phyloP scores from a whole-genome alignment of 306 rosid species.

The Begonia loranthoides region DNA sequence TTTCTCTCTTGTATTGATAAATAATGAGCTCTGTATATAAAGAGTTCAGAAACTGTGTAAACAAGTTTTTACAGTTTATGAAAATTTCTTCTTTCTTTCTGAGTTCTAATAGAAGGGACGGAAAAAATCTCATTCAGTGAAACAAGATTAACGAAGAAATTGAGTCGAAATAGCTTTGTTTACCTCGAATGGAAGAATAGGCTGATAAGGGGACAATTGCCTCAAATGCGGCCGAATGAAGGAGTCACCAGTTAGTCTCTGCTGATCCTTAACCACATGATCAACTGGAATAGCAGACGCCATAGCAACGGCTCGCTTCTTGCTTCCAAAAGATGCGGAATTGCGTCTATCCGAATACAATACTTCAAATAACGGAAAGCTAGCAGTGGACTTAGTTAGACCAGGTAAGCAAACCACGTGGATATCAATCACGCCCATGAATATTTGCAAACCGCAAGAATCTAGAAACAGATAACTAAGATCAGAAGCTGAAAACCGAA shows the following conservation, averaged over 20 bases:
- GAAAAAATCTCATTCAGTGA: too few relatives aligned
- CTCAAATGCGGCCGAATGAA: slow-evolving; percentile 79
- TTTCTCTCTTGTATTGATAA: too few relatives aligned
- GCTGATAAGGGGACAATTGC: slow-evolving; percentile 74
- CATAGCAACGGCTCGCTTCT: slow-evolving; percentile 37
- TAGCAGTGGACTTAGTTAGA: slow-evolving; percentile 10
- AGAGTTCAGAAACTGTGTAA: too few relatives aligned
- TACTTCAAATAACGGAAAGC: slow-evolving; percentile 12
- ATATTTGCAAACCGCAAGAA: slow-evolving; percentile 6
- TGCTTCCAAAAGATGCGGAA: slow-evolving; percentile 22
- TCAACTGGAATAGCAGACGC: slow-evolving; percentile 40
- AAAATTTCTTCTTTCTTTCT: too few relatives aligned
- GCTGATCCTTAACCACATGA: slow-evolving; percentile 26
- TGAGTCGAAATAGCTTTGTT: neutral
- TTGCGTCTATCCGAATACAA: slow-evolving; percentile 12
- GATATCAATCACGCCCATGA: slow-evolving; percentile 50
- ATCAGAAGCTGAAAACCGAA: too few relatives aligned
- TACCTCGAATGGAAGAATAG: slow-evolving; percentile 96
- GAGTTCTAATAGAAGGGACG: too few relatives aligned
- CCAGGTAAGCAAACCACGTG: slow-evolving; percentile 20
- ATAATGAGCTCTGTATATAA: too few relatives aligned
- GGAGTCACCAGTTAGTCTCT: slow-evolving; percentile 48
- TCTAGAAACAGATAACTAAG: too few relatives aligned
- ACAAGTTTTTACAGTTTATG: too few relatives aligned
- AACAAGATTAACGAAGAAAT: too few relatives aligned